Conservation (phyloP, 192 early-diverging fungal genomes). For the Podila epicladia region DNA sequence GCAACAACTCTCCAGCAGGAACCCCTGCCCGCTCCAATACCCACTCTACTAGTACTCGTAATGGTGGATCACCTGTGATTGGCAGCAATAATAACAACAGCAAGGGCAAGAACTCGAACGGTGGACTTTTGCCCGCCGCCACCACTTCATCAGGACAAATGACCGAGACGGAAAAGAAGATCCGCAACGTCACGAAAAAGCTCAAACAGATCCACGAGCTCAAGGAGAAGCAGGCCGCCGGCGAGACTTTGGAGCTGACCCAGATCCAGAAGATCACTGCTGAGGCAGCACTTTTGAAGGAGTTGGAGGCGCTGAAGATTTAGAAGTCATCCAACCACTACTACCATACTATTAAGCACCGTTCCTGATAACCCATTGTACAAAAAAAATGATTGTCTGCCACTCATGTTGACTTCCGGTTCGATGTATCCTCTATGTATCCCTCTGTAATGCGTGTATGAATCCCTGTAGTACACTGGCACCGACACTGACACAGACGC, state of each 20-base stretch:
- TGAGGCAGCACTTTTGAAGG: slow-evolving; percentile 69
- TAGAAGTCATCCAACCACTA: background rate
- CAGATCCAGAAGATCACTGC: slow-evolving; percentile 79
- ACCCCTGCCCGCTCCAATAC: slow-evolving; percentile 26
- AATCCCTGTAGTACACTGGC: too few relatives aligned
- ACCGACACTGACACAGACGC: too few relatives aligned
- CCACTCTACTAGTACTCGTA: slow-evolving; percentile 10
- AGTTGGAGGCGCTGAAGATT: slow-evolving; percentile 55
- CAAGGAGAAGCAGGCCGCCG: slow-evolving; percentile 77
- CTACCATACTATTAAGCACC: background rate
- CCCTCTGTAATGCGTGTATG: too few relatives aligned
- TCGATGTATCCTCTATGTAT: too few relatives aligned
- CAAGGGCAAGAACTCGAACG: slow-evolving; percentile 21
- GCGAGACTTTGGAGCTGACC: slow-evolving; percentile 84
- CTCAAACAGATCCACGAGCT: slow-evolving; percentile 89
- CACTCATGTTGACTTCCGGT: too few relatives aligned
- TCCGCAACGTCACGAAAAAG: slow-evolving; percentile 91
- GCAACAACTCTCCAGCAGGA: slow-evolving; percentile 13
- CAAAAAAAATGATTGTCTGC: background rate
- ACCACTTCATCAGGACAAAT: slow-evolving; percentile 39
- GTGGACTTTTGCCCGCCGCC: slow-evolving; percentile 34
- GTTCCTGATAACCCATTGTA: background rate
- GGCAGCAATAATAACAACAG: slow-evolving; percentile 24
- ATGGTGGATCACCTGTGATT: slow-evolving; percentile 18
- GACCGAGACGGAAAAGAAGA: slow-evolving; percentile 86